Evolutionary conservation across 441 rosid genomes (phyloP), one percentile per base, ranked within the genome.

Genomic region (Raphanus hybrid): DNA sequence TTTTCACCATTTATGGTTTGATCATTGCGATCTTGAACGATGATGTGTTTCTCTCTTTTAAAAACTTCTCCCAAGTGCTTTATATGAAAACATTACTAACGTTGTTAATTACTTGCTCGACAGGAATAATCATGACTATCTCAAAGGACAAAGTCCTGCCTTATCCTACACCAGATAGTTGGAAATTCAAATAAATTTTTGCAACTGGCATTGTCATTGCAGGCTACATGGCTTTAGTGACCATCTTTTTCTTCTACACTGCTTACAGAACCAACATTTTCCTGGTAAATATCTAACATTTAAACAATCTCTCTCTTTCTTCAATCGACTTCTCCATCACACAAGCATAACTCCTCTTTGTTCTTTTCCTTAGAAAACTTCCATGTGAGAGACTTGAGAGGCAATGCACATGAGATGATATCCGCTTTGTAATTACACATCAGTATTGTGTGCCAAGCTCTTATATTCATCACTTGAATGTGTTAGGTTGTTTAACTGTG

Each of bases 1-100:
- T 92, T 94, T 82, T 88, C 97, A 12, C 98, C 97, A 3, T 92
- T 94, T 86, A 91, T 94, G 97, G 90, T 92, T 79, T 92, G 91
- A 94, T 94, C 78, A 91, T 94, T 82, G 99, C 96, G 61, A 92
- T 94, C 74, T 82, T 94, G 50, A 94, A 94, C 78, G 99, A 94
- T 11, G 99, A 97, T 94, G 61, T 79, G 94, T 41, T 45, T 12
- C 8, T 43, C 8, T 18, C 15, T 23, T 50, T 35, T 0, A 41
- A 6, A 29, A 15, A 1, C 18, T 6, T 16, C 64, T 20, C 14
- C 41, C 1, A 8, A 64, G 4, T 43, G 50, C 50, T 43, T 3
- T 43, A 43, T 10, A n/a, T 39, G 12, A 39, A 39, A 35, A 72
- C n/a, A 59, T 3, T 20, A 29, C 11, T 62, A 61, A 67, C 41